phyloP scores from a whole-genome alignment of 805 yeast species.

The Teunomyces stri region DNA sequence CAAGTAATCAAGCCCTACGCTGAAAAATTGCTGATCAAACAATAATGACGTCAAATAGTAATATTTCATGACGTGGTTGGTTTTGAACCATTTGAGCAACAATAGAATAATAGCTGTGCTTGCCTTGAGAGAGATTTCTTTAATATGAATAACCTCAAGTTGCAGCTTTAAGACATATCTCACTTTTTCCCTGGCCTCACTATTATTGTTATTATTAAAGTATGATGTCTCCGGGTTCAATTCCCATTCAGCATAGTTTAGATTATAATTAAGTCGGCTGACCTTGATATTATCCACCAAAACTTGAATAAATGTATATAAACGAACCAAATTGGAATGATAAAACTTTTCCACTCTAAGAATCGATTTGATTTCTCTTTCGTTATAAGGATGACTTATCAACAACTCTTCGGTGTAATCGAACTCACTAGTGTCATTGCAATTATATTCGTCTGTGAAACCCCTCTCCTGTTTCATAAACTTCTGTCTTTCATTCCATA shows the following conservation, averaged over 20 bases:
- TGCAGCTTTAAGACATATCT: constrained; percentile 34
- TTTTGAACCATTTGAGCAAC: constrained; percentile 74
- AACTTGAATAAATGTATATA: constrained; percentile 65
- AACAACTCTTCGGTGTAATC: constrained; percentile 24
- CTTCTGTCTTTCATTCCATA: constrained; percentile 67
- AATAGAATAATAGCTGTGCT: constrained; percentile 51
- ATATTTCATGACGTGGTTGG: constrained; percentile 72
- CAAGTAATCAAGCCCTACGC: constrained; percentile 29
- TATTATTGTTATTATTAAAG: constrained; percentile 12
- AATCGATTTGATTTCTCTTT: constrained; percentile 40
- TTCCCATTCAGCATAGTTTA: constrained; percentile 36
- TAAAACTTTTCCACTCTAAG: constrained; percentile 63
- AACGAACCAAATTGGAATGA: constrained; percentile 45
- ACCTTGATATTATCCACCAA: constrained; percentile 62
- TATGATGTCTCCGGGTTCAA: constrained; percentile 32
- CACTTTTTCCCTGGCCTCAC: constrained; percentile 17
- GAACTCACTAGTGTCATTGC: constrained; percentile 17
- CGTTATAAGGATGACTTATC: constrained; percentile 33
- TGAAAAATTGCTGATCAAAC: constrained; percentile 66
- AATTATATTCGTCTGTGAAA: constrained; percentile 20
- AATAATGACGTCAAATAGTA: constrained; percentile 70
- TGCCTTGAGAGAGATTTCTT: constrained; percentile 61
- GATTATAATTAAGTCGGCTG: constrained; percentile 37
- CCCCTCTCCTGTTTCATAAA: constrained; percentile 78
- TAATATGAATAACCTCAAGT: constrained; percentile 56